Evolutionary conservation across 2,329 filamentous ascomycete species (phyloP), one percentile per base, ranked within the genome.

Genomic region (Nothophoma quercina): DNA sequence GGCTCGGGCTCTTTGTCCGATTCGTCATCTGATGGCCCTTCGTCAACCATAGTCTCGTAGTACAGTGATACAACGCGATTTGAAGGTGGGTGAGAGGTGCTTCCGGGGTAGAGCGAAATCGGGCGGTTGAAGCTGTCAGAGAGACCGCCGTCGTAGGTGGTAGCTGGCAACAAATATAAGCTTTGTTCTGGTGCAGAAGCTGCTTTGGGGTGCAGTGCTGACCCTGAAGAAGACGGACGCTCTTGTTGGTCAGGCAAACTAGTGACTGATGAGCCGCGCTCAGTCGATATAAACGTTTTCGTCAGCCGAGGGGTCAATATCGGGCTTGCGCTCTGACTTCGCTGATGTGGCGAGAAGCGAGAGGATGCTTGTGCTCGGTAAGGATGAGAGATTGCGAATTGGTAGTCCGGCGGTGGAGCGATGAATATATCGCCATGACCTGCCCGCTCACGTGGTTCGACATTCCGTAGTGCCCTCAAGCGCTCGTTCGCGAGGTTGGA

Each of bases 361-460:
- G 56, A 50, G 1, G 56, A 53, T n/a, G 55, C 51, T 33, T 51
- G 42, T 40, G 42, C 19, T 28, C 29, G 44, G 25, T 50, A 41
- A 5, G 45, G 35, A 12, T 45, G 59, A 10, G 60, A 56, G n/a
- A n/a, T n/a, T 38, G 52, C 34, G 21, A 55, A 49, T 13, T 60
- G 56, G 34, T 71, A 70, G 26, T 68, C 71, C 28, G 71, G 71
- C 7, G 70, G 70, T n/a, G 68, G 71, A 12, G 67, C 67, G 39
- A 73, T 72, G 45, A 68, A 67, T 33, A 72, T 71, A 26, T 69
- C 59, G 8, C 69, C 69, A 44, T 70, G 65, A 4, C 63, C 69
- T 62, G 66, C 69, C 16, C 69, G 62, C 38, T 72, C 69, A 7
- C 64, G 59, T 8, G 70, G 69, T 23, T 60, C 64, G 22, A 73